Evolutionary conservation across 2,329 filamentous ascomycete species (phyloP), one percentile per base, ranked within the genome.

Genomic region (Rutstroemia sp.): DNA sequence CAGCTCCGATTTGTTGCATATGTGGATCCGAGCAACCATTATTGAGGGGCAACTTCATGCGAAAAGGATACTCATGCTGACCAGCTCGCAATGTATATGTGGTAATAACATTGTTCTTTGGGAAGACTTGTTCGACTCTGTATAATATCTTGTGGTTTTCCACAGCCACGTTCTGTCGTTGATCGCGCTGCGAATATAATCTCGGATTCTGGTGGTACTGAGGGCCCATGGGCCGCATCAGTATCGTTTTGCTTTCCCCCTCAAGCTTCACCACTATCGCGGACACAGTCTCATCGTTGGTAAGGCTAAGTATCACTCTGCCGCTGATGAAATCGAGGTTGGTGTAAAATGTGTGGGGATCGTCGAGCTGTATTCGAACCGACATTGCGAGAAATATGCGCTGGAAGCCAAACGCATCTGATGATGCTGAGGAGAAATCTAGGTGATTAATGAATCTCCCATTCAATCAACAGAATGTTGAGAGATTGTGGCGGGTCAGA

Each of bases 261-360:
- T 94, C 89, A 34, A 94, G 81, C 75, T 94, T 94, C 66, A 92
- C 88, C 39, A 89, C 77, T 60, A 94, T 84, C 52, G 83, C 87
- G 49, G 82, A 82, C 50, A 92, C 78, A 56, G 80, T 77, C 69
- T 92, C 88, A 54, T 87, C 73, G 61, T 85, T 86, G 51, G 79
- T 83, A 61, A 86, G 72, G 19, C 66, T 70, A 30, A 86, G 71
- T 50, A 83, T 67, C 27, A 86, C 72, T 58, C 78, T 76, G 54
- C 89, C 89, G 30, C 76, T 78, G 58, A 94, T 79, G 59, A 80
- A 74, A 71, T 92, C 89, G 65, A 92, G 82, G 68, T 92, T 92
- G 51, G 89, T 92, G 71, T 87, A 89, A 75, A 87, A 87, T 63
- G 83, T 79, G 61, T 84, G 83, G 51, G 79, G 79, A 65, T 83